Evolutionary conservation across 2,329 filamentous ascomycete genomes (phyloP).

Genomic region (Trichoderma brevicompactum): DNA sequence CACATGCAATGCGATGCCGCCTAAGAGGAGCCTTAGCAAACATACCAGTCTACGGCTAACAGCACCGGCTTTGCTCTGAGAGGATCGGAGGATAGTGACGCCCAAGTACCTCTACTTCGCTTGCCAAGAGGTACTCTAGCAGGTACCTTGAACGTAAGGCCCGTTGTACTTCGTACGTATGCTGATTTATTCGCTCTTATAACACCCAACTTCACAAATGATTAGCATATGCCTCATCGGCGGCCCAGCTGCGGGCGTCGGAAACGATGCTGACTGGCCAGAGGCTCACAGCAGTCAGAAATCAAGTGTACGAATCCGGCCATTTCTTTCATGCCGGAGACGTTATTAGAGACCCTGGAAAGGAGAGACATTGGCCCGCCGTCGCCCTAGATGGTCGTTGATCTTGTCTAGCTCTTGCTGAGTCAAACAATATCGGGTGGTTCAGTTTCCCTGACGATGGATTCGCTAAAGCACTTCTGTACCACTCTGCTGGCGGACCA

Average conservation of each 20-base stretch:
- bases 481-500: constrained; percentile 4
- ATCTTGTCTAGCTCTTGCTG: constrained; percentile 34
- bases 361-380: constrained; percentile 24
- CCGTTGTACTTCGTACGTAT: background rate
- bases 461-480: background rate
- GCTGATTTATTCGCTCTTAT: background rate
- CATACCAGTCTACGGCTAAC: background rate
- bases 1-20: no score
- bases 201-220: background rate
- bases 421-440: constrained; percentile 27
- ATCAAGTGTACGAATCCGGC: constrained; percentile 4
- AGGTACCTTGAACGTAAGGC: background rate
- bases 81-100: background rate
- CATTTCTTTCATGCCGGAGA: constrained; percentile 17
- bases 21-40: no score
- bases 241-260: constrained; percentile 2
- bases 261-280: constrained; percentile 21
- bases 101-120: background rate
- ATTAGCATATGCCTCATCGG: background rate
- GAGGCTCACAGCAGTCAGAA: constrained; percentile 10
- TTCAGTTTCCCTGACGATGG: constrained; percentile 30
- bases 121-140: background rate
- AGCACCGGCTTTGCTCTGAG: background rate
- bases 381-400: constrained; percentile 32
- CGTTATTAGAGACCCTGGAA: constrained; percentile 9